Percentiles rank a stretch among this genome's conserved stretches.
phyloP scores from a whole-genome alignment of 139 green algal genomes.

The Closterium sp. region DNA sequence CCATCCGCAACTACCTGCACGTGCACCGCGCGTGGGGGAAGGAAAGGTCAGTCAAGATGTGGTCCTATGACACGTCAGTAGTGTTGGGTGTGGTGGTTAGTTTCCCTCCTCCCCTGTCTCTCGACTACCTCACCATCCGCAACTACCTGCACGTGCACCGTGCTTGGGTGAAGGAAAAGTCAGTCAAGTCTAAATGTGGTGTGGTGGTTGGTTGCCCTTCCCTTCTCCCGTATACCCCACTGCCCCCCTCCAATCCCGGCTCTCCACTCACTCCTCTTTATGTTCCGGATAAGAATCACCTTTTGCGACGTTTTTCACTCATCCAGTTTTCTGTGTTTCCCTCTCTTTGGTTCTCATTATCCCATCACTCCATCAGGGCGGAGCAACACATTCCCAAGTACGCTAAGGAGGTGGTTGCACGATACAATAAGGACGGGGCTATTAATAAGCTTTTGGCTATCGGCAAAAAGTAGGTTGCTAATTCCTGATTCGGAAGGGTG shows the following conservation, averaged over 20 bases:
- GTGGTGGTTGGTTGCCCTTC: no score
- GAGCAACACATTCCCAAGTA: not conserved
- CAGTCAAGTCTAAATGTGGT: not conserved
- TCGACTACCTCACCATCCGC: conserved; percentile 95
- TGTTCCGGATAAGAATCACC: no score
- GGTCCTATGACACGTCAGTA: no score
- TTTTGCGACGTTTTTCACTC: no score
- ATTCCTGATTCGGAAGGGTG: no score
- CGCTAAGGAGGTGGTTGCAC: not conserved
- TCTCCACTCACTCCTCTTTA: no score
- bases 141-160: conserved; percentile 86
- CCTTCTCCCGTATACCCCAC: no score
- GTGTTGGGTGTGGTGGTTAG: no score
- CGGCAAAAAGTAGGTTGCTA: not conserved
- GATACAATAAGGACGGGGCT: not conserved
- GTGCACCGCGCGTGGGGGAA: conserved; percentile 62
- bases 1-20: conserved; percentile 88
- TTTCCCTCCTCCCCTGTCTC: not conserved
- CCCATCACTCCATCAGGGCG: not conserved
- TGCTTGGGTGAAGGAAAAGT: conserved; percentile 33
- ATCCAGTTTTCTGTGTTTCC: not conserved
- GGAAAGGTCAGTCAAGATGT: conserved; percentile 29
- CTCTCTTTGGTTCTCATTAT: not conserved
- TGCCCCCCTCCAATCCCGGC: no score
- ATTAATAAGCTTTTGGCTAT: not conserved